Evolutionary conservation across 1,284 basidiomycete species (phyloP).

Genomic region (Rhizoctonia solani): DNA sequence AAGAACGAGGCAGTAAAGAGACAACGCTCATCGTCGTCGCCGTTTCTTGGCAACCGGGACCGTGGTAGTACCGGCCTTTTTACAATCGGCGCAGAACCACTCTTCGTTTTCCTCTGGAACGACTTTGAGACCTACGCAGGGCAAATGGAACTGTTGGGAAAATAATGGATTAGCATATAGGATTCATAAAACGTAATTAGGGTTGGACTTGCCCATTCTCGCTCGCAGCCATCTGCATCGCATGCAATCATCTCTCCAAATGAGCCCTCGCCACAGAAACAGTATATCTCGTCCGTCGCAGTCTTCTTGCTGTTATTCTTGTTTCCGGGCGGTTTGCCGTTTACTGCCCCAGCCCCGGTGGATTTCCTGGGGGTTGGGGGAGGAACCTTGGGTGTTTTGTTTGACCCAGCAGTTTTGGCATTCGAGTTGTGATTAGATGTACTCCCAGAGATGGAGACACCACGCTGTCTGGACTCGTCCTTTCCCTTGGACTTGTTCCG

Average conservation of each 20-base stretch:
- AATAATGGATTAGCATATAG: constrained; percentile 12
- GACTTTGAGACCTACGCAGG: constrained; percentile 65
- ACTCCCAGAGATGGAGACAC: neutral
- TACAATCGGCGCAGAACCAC: constrained; percentile 76
- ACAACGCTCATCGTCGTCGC: neutral
- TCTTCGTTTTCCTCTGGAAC: constrained; percentile 61
- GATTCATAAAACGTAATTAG: constrained; percentile 22
- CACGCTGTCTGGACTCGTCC: constrained; percentile 45
- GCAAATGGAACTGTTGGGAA: constrained; percentile 83
- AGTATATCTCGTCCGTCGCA: constrained; percentile 63
- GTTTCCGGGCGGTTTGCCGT: no score
- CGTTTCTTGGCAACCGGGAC: neutral
- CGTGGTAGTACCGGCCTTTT: constrained; percentile 29
- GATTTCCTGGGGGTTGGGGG: constrained; percentile 6
- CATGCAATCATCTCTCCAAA: constrained; percentile 88
- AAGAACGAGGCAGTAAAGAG: no score
- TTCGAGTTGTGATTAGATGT: constrained; percentile 3
- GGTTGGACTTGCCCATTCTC: constrained; percentile 79
- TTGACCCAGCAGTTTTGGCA: no score
- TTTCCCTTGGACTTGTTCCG: constrained; percentile 35
- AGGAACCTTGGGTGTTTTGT: no score
- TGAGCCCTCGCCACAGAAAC: constrained; percentile 74
- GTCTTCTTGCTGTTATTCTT: constrained; percentile 42
- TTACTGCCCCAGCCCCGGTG: no score
- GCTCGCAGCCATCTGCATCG: constrained; percentile 66